Evolutionary conservation across 2,329 filamentous ascomycete species (phyloP), one percentile per base, ranked within the genome.

Genomic region (Sporothrix pseudoabietina): DNA sequence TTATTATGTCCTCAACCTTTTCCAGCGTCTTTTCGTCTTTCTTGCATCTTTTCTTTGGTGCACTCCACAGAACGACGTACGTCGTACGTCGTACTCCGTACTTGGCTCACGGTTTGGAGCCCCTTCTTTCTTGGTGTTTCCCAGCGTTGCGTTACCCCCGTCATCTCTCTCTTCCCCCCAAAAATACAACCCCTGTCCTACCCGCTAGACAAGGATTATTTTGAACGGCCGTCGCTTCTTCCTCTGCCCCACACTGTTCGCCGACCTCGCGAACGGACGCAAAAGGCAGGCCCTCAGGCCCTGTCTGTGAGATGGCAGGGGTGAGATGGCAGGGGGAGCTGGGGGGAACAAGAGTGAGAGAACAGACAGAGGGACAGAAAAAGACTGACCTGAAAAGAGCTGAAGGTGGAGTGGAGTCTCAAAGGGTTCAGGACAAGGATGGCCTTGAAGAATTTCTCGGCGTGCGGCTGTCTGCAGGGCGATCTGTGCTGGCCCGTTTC

Each of bases 181-280:
- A 22, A 30, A 49, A 16, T 49, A 16, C 10, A 44, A 22, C n/a
- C 61, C 61, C 22, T 26, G 61, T 66, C 39, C 7, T 6, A 2
- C 49, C 44, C 44, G 26, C 65, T 69, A 54, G 65, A 54, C 44
- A 69, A 69, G 44, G 30, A 14, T 69, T 10, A 1, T 39, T 41
- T 70, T 70, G 52, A 72, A 66, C 71, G 71, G 71, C 59, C 65
- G 65, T 32, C 26, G 14, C 52, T 55, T 55, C 26, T 55, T 30
- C 3, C 32, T 65, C 5, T 54, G 73, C 63, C 22, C 73, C 73
- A 73, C 71, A 73, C n/a, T 73, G 73, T 68, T 74, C 73, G 73
- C 32, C 71, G 73, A 74, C 73, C 73, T 71, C 57, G 55, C 59
- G 70, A 71, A 32, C 16, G 30, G 32, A n/a, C 22, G 16, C 52